These are phyloP conservation scores for Juncus inflexus DNA, from an alignment of 176 grass and related monocot genomes.

Conservation along the genomic window DNA sequence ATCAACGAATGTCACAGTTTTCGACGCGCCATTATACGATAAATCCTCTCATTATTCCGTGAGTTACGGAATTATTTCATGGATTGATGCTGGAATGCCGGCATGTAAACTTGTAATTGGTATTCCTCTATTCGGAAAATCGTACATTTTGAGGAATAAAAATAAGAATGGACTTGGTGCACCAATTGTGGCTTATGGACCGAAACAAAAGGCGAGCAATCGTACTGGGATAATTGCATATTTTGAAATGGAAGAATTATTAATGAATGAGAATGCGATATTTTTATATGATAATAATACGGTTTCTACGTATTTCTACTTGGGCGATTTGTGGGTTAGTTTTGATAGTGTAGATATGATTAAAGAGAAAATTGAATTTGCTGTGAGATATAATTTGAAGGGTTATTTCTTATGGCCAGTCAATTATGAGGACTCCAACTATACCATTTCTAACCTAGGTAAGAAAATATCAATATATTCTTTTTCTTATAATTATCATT, in stretches of 20 bases:
- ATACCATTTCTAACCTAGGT: constrained; percentile 62
- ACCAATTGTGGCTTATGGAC: constrained; percentile 49
- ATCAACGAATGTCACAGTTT: constrained; percentile 34
- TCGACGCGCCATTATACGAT: constrained; percentile 75
- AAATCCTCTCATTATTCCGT: constrained; percentile 63
- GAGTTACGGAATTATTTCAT: constrained; percentile 82
- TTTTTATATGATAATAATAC: constrained; percentile 53
- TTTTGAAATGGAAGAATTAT: constrained; percentile 57
- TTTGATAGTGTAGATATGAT: constrained; percentile 63
- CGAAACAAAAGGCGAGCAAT: constrained; percentile 60
- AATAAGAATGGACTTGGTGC: constrained; percentile 46
- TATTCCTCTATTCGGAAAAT: constrained; percentile 59
- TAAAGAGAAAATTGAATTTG: constrained; percentile 68
- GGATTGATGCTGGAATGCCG: constrained; percentile 69
- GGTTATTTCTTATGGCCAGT: constrained; percentile 87
- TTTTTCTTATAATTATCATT: too few species aligned
- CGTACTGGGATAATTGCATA: constrained; percentile 62
- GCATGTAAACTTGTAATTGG: constrained; percentile 72
- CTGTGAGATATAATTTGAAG: constrained; percentile 26
- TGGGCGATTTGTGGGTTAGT: constrained; percentile 67
- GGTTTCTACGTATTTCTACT: constrained; percentile 50
- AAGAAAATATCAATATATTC: background rate
- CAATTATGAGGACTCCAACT: constrained; percentile 64
- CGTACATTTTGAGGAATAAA: constrained; percentile 80
- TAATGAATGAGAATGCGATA: constrained; percentile 18